Evolutionary conservation across 441 rosid species (phyloP).

Genomic region (Mallotus repandus): DNA sequence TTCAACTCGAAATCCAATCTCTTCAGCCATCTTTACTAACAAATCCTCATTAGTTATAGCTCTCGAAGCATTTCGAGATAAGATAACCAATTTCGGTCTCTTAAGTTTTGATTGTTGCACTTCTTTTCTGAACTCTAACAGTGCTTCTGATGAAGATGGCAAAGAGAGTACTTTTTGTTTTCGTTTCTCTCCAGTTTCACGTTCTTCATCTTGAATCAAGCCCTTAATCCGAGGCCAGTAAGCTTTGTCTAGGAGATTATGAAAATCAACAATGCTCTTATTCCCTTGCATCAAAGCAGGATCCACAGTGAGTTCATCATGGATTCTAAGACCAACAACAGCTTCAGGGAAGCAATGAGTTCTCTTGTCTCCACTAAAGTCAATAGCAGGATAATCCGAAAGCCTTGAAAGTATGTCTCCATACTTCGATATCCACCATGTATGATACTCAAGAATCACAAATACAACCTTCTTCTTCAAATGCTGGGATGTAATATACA

Average conservation of each 20-base stretch:
- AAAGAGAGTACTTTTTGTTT: constrained; percentile 22
- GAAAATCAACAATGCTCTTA: constrained; percentile 57
- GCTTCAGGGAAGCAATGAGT: constrained; percentile 88
- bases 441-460: constrained; percentile 83
- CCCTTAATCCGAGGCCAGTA: constrained; percentile 57
- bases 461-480: constrained; percentile 73
- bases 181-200: constrained; percentile 30
- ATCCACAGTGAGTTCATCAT: constrained; percentile 71
- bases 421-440: constrained; percentile 89
- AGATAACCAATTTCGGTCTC: constrained; percentile 64
- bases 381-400: constrained; percentile 60
- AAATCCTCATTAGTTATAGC: constrained; percentile 63
- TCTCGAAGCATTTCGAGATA: constrained; percentile 75
- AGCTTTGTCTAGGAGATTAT: constrained; percentile 57
- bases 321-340: constrained; percentile 73
- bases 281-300: constrained; percentile 44
- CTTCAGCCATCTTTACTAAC: constrained; percentile 61
- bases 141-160: constrained; percentile 23
- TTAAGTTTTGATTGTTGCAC: constrained; percentile 20
- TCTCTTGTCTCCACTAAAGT: constrained; percentile 63
- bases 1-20: constrained; percentile 62
- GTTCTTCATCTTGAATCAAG: constrained; percentile 53
- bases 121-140: constrained; percentile 5
- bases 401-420: constrained; percentile 61
- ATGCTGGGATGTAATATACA: constrained; percentile 80